These are phyloP conservation scores for Microcyclospora tardicrescens DNA, from an alignment of 2,329 filamentous ascomycete genomes.

Conservation along the genomic window DNA sequence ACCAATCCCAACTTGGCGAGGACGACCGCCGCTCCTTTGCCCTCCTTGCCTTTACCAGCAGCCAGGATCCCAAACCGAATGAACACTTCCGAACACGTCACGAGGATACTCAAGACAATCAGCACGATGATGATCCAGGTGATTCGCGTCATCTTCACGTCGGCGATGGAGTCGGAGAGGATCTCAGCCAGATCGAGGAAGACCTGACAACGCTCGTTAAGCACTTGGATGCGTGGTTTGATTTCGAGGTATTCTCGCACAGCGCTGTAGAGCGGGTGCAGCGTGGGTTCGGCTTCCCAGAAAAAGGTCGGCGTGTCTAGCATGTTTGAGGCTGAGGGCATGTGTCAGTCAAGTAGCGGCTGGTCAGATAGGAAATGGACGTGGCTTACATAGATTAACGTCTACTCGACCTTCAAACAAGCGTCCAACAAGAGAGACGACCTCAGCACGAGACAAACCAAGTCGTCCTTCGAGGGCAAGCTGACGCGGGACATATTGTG, in stretches of 20 bases:
- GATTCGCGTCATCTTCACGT: slow-evolving; percentile 89
- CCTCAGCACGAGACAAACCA: slow-evolving; percentile 82
- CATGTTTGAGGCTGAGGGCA: slow-evolving; percentile 69
- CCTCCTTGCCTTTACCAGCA: slow-evolving; percentile 5
- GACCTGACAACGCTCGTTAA: slow-evolving; percentile 92
- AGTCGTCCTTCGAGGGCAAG: slow-evolving; percentile 80
- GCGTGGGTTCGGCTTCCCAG: slow-evolving; percentile 92
- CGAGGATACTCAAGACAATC: slow-evolving; percentile 78
- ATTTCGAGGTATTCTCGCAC: slow-evolving; percentile 97
- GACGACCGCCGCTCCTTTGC: not conserved
- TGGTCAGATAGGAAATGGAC: not conserved
- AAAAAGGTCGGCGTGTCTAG: slow-evolving; percentile 95
- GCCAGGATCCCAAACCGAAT: slow-evolving; percentile 67
- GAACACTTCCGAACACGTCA: slow-evolving; percentile 80
- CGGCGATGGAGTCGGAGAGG: slow-evolving; percentile 77
- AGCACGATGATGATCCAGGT: slow-evolving; percentile 98
- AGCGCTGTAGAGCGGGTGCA: slow-evolving; percentile 86
- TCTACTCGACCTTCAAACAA: slow-evolving; percentile 92
- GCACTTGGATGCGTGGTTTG: slow-evolving; percentile 84
- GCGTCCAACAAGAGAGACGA: slow-evolving; percentile 79
- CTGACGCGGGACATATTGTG: slow-evolving; percentile 80
- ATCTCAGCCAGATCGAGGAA: slow-evolving; percentile 96
- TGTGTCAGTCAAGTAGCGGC: not conserved
- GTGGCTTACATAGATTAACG: slow-evolving; percentile 79
- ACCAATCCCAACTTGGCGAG: too few relatives aligned